Base-by-base conservation (phyloP, 192 early-diverging fungal genomes). In the Chytriomyces hyalinus region DNA sequence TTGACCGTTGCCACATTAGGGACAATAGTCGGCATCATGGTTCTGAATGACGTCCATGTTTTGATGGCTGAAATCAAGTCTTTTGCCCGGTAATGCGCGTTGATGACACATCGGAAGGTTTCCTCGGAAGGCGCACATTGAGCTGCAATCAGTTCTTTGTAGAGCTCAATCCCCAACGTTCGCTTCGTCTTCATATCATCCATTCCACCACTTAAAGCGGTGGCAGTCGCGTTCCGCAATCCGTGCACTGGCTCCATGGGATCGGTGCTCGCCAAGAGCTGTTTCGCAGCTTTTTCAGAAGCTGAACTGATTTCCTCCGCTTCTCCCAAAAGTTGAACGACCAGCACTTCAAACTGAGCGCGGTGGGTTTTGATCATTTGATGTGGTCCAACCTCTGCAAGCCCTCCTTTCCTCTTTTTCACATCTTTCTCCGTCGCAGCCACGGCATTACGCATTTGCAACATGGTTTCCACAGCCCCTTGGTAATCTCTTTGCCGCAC, bases 141-240 rank as follows among this genome's bases (percentile, higher is more conserved):
- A n/a, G 65, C 75, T 5, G 65, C 57, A 7, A 70, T 63, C 47
- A 84, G 63, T 65, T 81, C 83, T 46, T 66, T 50, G 67, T 81
- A 81, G 61, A 80, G 44, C 66, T 75, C 73, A 15, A 75, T 43
- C 10, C 61, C 70, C 5, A 76, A 50, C 66, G 22, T 43, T 24
- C 66, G 67, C 44, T 67, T 76, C 11, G 73, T 26, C 49, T 76
- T 65, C 45, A 62, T 53, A 46, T 79, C 70, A 36, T 51, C 53
- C 28, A 36, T 36, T 36, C 36, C 36, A 36, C 36, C 36, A 36
- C 36, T 36, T 36, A 36, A 36, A 36, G 36, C 36, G 36, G 36
- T 36, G 36, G 36, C 36, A 36, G 36, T 36, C 36, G 36, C 36
- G 36, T 36, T 36, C 36, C 36, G 36, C 36, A 36, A 36, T 36